Evolutionary conservation across 768 basidiomycete genomes (phyloP), one percentile per base, ranked within the genome.

Genomic region (Phlebiopsis gigantea): DNA sequence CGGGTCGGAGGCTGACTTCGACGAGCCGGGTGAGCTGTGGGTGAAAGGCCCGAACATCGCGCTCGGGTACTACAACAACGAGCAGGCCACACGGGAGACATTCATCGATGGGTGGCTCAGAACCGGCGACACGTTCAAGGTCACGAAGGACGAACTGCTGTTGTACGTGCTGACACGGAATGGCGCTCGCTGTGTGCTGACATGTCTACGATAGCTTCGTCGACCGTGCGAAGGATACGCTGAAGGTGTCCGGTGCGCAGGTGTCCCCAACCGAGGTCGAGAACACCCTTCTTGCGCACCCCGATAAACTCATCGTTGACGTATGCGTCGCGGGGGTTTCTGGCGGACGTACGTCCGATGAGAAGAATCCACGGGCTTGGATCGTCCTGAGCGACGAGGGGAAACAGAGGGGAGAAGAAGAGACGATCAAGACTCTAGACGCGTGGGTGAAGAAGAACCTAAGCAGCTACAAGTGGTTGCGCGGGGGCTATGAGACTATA

Each of bases 241-340:
- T 93, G 21, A 93, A 93, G 65, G 78, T 93, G 2, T 89, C 87
- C 0, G 90, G 90, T 3, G 75, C 74, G 48, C 90, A 92, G 69
- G 90, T 92, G 0, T 89, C 90, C 0, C 90, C 90, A 0, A 77
- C 79, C 17, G 90, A 93, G 65, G 85, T 92, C 51, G 90, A 92
- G 66, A 75, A 81, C 25, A 78, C 77, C 22, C 71, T 92, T 1
- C 75, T 84, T 19, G 74, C 74, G 0, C 81, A 91, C 39, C 86
- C 88, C 0, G 76, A 77, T 7, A 72, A 72, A 17, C 75, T 90
- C 46, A 79, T 91, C 57, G 69, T 66, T 8, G 90, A 92, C 59
- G 86, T 75, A 14, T 76, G 78, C 1, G 90, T 92, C 17, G 87
- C 85, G 0, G 90, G 90, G 14, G 87, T 93, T 1, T 78, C 75